Percentiles rank a stretch among this genome's conserved stretches.
Conservation (phyloP, 495 filamentous ascomycete genomes). For the Sordaria brevicollis region DNA sequence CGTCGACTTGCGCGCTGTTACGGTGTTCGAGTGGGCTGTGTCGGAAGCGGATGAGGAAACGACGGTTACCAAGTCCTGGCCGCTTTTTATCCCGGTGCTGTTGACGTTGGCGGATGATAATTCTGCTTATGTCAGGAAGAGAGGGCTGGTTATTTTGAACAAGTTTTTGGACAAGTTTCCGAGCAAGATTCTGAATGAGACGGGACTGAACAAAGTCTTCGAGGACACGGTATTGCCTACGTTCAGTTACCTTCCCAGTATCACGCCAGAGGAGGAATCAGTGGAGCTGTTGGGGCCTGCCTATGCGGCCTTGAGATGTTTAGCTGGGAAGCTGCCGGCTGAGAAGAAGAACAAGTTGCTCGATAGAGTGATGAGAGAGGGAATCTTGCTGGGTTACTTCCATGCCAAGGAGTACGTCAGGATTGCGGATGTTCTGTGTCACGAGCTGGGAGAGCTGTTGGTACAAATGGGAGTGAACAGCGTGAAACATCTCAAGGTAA, state of each 20-base stretch:
- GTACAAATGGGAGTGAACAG: slow-evolving; percentile 54
- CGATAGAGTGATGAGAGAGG: slow-evolving; percentile 45
- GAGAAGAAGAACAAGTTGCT: slow-evolving; percentile 26
- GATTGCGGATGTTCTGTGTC: slow-evolving; percentile 49
- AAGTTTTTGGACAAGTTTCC: slow-evolving; percentile 52
- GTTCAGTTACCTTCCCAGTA: slow-evolving; percentile 61
- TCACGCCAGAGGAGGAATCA: slow-evolving; percentile 66
- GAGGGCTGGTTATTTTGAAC: slow-evolving; percentile 50
- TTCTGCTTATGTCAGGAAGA: slow-evolving; percentile 41
- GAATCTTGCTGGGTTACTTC: slow-evolving; percentile 42
- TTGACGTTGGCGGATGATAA: slow-evolving; percentile 70
- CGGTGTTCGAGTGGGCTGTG: slow-evolving; percentile 59
- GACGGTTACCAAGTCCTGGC: slow-evolving; percentile 45
- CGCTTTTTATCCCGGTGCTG: slow-evolving; percentile 72
- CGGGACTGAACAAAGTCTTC: slow-evolving; percentile 71
- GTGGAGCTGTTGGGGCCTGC: slow-evolving; percentile 52
- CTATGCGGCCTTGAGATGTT: slow-evolving; percentile 53
- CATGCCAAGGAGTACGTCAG: slow-evolving; percentile 40
- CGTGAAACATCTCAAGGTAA: slow-evolving; percentile 63
- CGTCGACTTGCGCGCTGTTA: slow-evolving; percentile 46
- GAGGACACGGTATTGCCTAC: slow-evolving; percentile 66
- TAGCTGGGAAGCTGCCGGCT: slow-evolving; percentile 38
- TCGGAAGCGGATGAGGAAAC: slow-evolving; percentile 30
- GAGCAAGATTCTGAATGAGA: slow-evolving; percentile 48
- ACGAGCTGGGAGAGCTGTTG: slow-evolving; percentile 43